Percentiles rank a stretch among this genome's conserved stretches.
Conservation (phyloP, 441 rosid genomes). For the Jatropha multifida region DNA sequence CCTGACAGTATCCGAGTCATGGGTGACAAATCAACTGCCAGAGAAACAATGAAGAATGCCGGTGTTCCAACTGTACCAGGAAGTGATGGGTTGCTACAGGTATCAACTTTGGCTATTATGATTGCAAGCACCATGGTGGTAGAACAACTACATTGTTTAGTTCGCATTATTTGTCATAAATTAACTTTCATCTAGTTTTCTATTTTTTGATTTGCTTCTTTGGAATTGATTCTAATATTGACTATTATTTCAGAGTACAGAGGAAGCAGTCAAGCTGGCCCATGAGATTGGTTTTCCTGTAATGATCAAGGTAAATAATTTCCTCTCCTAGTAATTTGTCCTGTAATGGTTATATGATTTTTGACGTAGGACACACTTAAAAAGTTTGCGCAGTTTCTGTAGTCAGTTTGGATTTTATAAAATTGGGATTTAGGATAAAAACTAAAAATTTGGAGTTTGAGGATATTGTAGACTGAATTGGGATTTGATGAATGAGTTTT, state of each 20-base stretch:
- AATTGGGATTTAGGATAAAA: neutral
- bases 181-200: neutral
- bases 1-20: conserved; percentile 94
- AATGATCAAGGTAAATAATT: conserved; percentile 85
- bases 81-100: conserved; percentile 92
- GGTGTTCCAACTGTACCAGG: conserved; percentile 99
- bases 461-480: neutral
- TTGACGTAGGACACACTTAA: neutral
- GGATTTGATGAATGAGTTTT: neutral
- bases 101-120: conserved; percentile 25
- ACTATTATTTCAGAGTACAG: conserved; percentile 63
- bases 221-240: conserved; percentile 6
- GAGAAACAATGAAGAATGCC: conserved; percentile 98
- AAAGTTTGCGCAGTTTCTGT: neutral
- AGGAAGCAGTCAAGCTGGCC: conserved; percentile 85
- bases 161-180: neutral
- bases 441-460: neutral
- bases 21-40: conserved; percentile 98
- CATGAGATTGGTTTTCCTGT: conserved; percentile 87
- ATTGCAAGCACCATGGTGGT: conserved; percentile 3
- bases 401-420: neutral
- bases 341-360: neutral
- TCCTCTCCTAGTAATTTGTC: neutral
- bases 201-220: conserved; percentile 14
- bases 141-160: neutral